A percentile compares a stretch with the other conserved stretches of the same genome.
Evolutionary conservation across 1,284 basidiomycete genomes (phyloP).

Genomic region (Cerrena zonata): DNA sequence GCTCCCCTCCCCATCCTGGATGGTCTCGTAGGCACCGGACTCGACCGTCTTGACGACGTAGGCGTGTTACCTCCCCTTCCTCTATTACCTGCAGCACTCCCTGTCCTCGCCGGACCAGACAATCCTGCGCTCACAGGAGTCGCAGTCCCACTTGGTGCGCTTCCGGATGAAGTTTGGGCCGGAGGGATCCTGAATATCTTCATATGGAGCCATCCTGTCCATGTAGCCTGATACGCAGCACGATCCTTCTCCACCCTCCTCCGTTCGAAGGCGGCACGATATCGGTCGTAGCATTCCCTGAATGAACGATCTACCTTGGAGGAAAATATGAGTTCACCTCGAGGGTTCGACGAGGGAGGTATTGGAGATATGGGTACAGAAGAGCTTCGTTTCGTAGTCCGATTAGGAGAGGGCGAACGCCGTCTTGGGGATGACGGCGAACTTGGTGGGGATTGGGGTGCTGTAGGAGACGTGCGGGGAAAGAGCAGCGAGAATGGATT

Average conservation of each 20-base stretch:
- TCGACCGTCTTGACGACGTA: conserved; percentile 36
- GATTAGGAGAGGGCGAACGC: conserved; percentile 35
- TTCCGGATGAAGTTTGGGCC: conserved; percentile 27
- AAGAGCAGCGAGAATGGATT: conserved; percentile 65
- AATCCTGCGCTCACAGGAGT: conserved; percentile 9
- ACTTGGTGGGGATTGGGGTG: conserved; percentile 22
- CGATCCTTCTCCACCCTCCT: conserved; percentile 64
- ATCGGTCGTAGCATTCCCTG: conserved; percentile 88
- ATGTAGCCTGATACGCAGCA: conserved; percentile 35
- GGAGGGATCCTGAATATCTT: conserved; percentile 25
- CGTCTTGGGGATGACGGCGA: conserved; percentile 26
- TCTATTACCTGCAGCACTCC: conserved; percentile 16
- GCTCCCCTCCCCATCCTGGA: neutral
- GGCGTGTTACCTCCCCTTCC: conserved; percentile 29
- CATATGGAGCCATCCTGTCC: conserved; percentile 36
- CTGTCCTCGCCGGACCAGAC: conserved; percentile 11
- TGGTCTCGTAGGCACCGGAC: conserved; percentile 29
- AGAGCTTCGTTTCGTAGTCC: conserved; percentile 26
- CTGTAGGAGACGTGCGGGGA: conserved; percentile 40
- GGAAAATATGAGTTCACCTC: conserved; percentile 94
- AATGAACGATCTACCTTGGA: conserved; percentile 80
- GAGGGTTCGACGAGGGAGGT: conserved; percentile 82
- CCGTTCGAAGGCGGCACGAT: conserved; percentile 86
- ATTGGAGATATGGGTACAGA: conserved; percentile 69
- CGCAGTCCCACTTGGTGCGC: conserved; percentile 13